A percentile compares a stretch with the other conserved stretches of the same genome.
Evolutionary conservation across 2,329 filamentous ascomycete genomes (phyloP).

Genomic region (Colletotrichum lentis): DNA sequence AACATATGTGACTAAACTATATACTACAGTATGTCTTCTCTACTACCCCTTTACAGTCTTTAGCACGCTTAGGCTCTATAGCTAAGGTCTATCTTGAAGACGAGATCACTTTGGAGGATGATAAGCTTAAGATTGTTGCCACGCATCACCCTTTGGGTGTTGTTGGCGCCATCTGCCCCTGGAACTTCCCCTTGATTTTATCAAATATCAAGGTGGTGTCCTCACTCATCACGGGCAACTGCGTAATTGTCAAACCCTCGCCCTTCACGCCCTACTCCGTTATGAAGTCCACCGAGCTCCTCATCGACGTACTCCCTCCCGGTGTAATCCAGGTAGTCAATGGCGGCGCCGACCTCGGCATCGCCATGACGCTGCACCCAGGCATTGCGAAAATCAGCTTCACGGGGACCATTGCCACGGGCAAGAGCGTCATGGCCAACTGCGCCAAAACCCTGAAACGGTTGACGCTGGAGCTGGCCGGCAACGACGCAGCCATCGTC

Average conservation of each 20-base stretch:
- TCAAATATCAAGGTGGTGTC: conserved; percentile 60
- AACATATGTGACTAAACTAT: conserved; percentile 49
- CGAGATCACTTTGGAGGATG: conserved; percentile 58
- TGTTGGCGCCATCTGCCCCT: conserved; percentile 65
- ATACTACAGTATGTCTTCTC: conserved; percentile 47
- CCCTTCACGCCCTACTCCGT: conserved; percentile 63
- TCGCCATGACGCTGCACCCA: conserved; percentile 61
- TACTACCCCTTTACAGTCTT: neutral
- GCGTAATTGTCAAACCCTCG: conserved; percentile 60
- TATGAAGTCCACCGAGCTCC: conserved; percentile 62
- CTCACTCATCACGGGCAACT: conserved; percentile 60
- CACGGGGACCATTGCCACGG: conserved; percentile 64
- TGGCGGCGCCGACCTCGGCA: conserved; percentile 63
- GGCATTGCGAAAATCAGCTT: conserved; percentile 66
- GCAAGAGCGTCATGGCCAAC: conserved; percentile 57
- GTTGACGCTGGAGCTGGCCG: conserved; percentile 62
- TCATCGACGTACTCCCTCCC: conserved; percentile 57
- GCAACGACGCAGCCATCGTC: conserved; percentile 64
- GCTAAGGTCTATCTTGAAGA: conserved; percentile 52
- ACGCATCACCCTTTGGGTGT: conserved; percentile 59
- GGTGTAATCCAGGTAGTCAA: conserved; percentile 66
- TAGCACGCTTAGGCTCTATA: conserved; percentile 26
- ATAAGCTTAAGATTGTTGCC: conserved; percentile 51
- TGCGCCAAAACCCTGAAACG: conserved; percentile 62
- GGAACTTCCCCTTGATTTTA: conserved; percentile 64